Evolutionary conservation across 805 yeast genomes (phyloP).

Genomic region (Saccharomycopsis amapae): DNA sequence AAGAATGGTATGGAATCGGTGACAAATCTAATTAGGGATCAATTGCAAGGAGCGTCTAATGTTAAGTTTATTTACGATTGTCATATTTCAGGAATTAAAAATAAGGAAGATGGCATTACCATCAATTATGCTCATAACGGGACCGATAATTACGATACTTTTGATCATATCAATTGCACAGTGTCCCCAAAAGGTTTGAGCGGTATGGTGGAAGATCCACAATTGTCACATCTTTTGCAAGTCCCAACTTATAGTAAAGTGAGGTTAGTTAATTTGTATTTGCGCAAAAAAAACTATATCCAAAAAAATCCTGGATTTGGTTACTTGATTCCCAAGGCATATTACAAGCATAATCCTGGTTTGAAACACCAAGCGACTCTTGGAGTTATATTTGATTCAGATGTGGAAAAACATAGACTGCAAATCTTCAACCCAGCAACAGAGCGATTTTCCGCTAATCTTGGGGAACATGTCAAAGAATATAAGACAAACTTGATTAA

Average conservation of each 20-base stretch:
- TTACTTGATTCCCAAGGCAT: slow-evolving; percentile 63
- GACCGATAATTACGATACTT: slow-evolving; percentile 23
- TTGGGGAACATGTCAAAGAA: neutral
- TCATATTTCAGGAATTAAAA: slow-evolving; percentile 20
- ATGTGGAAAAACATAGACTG: slow-evolving; percentile 53
- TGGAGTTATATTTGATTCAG: slow-evolving; percentile 90
- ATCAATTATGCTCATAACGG: slow-evolving; percentile 23
- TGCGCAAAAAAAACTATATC: slow-evolving; percentile 39
- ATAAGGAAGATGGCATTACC: slow-evolving; percentile 22
- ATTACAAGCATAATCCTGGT: slow-evolving; percentile 26
- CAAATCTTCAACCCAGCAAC: slow-evolving; percentile 25
- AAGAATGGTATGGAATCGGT: slow-evolving; percentile 49
- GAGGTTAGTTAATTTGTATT: slow-evolving; percentile 61
- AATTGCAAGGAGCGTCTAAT: slow-evolving; percentile 35
- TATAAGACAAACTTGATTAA: neutral
- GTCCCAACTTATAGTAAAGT: slow-evolving; percentile 34
- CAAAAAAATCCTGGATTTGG: slow-evolving; percentile 67
- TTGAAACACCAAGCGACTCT: slow-evolving; percentile 48
- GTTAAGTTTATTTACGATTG: slow-evolving; percentile 33
- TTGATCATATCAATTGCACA: slow-evolving; percentile 57
- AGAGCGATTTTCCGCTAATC: neutral
- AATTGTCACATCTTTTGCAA: slow-evolving; percentile 24
- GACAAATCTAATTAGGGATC: slow-evolving; percentile 37
- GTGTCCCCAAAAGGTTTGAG: slow-evolving; percentile 40
- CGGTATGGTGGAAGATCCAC: slow-evolving; percentile 23